Percentiles rank a stretch among this genome's conserved stretches.
Conservation (phyloP, 345 rosid species). For the Gossypium ekmanianum region DNA sequence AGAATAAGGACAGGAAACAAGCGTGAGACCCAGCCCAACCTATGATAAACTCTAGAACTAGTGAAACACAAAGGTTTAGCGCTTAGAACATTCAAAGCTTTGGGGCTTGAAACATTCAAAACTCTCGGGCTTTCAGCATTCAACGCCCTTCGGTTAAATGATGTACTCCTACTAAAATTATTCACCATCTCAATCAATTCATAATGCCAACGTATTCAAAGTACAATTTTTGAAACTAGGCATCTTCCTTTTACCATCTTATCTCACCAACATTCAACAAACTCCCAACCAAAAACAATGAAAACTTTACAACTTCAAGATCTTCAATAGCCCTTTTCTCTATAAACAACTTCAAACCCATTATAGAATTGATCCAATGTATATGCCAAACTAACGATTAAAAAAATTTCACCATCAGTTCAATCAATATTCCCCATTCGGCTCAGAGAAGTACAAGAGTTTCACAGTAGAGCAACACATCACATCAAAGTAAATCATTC, state of each 20-base stretch:
- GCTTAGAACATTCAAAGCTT: constrained; percentile 32
- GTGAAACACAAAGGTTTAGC: constrained; percentile 24
- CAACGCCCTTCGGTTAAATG: constrained; percentile 45
- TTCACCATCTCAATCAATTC: constrained; percentile 41
- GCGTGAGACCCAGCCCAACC: constrained; percentile 36
- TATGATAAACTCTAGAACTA: constrained; percentile 30
- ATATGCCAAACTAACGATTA: constrained; percentile 11
- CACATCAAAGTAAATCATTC: background rate
- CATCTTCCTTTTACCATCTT: constrained; percentile 21
- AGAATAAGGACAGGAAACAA: constrained; percentile 48
- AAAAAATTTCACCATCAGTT: constrained; percentile 1
- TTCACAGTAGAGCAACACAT: constrained; percentile 9
- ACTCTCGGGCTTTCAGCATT: constrained; percentile 31
- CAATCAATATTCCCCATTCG: constrained; percentile 8
- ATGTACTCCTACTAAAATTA: constrained; percentile 42
- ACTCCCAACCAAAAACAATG: background rate
- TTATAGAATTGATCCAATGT: constrained; percentile 13
- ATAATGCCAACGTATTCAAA: constrained; percentile 21
- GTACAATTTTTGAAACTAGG: constrained; percentile 12
- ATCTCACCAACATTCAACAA: constrained; percentile 18
- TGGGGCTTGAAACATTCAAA: constrained; percentile 40
- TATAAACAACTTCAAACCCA: constrained; percentile 9
- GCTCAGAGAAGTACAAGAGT: constrained; percentile 11
- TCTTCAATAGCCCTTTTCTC: constrained; percentile 17
- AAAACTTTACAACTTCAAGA: background rate